Evolutionary conservation across 345 rosid genomes (phyloP).

Genomic region (Gossypium mustelinum): DNA sequence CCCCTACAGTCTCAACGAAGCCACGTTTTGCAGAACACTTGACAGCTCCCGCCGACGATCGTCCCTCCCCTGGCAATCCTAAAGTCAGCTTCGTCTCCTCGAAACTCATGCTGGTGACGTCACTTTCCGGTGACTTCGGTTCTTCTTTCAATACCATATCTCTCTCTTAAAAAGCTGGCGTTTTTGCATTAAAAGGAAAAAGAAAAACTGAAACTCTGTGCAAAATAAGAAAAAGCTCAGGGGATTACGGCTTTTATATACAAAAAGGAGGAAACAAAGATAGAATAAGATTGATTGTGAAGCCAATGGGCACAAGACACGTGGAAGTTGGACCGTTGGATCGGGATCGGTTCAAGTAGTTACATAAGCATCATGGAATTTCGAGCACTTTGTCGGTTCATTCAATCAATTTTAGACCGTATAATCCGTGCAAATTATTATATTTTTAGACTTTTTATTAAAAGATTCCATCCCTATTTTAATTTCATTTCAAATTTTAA

Average conservation of each 20-base stretch:
- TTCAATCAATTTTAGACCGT: not conserved
- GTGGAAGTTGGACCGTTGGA: not conserved
- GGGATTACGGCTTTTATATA: not conserved
- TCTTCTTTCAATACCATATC: not conserved
- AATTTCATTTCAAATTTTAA: too few species aligned
- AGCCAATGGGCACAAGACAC: not conserved
- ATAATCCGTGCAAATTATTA: not conserved
- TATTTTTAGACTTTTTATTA: not conserved
- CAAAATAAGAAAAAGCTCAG: not conserved
- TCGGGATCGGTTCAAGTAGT: not conserved
- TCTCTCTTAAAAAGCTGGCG: not conserved
- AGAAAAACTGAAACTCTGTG: not conserved
- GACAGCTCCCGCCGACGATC: not conserved
- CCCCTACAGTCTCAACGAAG: not conserved
- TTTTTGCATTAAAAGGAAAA: not conserved
- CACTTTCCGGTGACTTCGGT: not conserved
- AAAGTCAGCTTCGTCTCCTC: conserved; percentile 28
- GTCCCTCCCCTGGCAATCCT: conserved; percentile 23
- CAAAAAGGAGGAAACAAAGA: not conserved
- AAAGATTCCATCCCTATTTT: not conserved
- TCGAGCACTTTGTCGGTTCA: conserved; percentile 21
- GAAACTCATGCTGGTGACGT: conserved; percentile 6
- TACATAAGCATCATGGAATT: conserved; percentile 10
- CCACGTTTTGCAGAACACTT: conserved; percentile 6
- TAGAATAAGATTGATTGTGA: not conserved